Evolutionary conservation across 2,329 filamentous ascomycete genomes (phyloP).

Genomic region (Aspergillus sojae): DNA sequence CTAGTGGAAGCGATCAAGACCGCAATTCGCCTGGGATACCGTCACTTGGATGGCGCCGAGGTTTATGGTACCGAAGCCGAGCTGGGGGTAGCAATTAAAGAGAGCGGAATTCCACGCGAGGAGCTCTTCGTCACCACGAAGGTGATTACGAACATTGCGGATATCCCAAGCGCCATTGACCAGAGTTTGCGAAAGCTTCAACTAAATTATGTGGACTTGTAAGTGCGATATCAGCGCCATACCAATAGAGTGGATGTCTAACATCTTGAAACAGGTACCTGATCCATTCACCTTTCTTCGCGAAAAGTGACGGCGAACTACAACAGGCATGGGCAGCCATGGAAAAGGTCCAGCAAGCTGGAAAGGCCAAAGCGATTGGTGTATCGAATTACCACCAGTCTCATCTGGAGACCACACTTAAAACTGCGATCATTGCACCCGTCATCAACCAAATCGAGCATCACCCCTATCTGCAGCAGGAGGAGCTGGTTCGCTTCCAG

Average conservation of each 20-base stretch:
- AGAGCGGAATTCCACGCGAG: slow-evolving; percentile 49
- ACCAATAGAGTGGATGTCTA: slow-evolving; percentile 31
- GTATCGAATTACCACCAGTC: slow-evolving; percentile 62
- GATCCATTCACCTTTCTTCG: slow-evolving; percentile 64
- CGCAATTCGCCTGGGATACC: slow-evolving; percentile 62
- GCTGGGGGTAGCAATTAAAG: slow-evolving; percentile 52
- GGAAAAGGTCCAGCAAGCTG: slow-evolving; percentile 60
- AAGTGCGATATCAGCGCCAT: slow-evolving; percentile 22
- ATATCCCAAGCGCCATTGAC: slow-evolving; percentile 60
- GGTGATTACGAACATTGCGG: slow-evolving; percentile 53
- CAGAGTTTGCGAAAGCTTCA: slow-evolving; percentile 62
- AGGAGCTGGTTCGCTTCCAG: slow-evolving; percentile 44
- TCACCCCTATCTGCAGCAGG: slow-evolving; percentile 53
- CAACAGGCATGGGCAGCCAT: slow-evolving; percentile 63
- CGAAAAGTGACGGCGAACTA: slow-evolving; percentile 55
- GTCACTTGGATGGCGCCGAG: slow-evolving; percentile 66
- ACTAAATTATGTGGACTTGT: slow-evolving; percentile 65
- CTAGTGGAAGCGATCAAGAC: slow-evolving; percentile 59
- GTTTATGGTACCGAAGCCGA: slow-evolving; percentile 55
- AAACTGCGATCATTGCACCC: slow-evolving; percentile 46
- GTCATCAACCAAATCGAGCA: slow-evolving; percentile 40
- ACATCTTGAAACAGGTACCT: slow-evolving; percentile 45
- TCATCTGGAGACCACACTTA: slow-evolving; percentile 57
- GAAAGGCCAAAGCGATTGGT: slow-evolving; percentile 63
- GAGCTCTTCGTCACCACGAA: slow-evolving; percentile 61